Percentiles rank a stretch among this genome's conserved stretches.
Evolutionary conservation across 2,329 filamentous ascomycete species (phyloP).

Genomic region (Penicillium sclerotigenum): DNA sequence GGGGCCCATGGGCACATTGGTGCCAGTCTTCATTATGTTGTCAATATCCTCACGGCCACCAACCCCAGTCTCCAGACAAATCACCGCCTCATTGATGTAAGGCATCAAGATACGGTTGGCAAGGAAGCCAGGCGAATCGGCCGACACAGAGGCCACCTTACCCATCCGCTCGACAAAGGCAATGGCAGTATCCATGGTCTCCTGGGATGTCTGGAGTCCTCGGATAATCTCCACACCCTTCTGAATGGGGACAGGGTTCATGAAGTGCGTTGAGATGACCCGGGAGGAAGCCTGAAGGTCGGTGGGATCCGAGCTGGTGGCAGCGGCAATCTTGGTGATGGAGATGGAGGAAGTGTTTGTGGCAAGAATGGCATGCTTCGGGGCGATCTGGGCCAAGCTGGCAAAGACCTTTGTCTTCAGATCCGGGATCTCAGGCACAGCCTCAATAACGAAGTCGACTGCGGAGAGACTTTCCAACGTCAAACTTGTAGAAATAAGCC

Average conservation of each 20-base stretch:
- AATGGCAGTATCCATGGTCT: slow-evolving; percentile 77
- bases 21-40: slow-evolving; percentile 98
- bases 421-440: slow-evolving; percentile 84
- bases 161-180: slow-evolving; percentile 89
- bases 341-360: slow-evolving; percentile 99
- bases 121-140: slow-evolving; percentile 88
- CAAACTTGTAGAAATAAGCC: slow-evolving; percentile 66
- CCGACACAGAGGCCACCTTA: slow-evolving; percentile 82
- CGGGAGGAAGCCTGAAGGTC: slow-evolving; percentile 79
- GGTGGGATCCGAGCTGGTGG: slow-evolving; percentile 72
- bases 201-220: slow-evolving; percentile 81
- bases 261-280: slow-evolving; percentile 95
- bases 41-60: slow-evolving; percentile 90
- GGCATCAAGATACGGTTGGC: slow-evolving; percentile 98
- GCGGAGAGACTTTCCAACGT: slow-evolving; percentile 71
- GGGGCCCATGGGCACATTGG: slow-evolving; percentile 97
- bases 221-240: slow-evolving; percentile 98
- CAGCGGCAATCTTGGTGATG: slow-evolving; percentile 91
- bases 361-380: slow-evolving; percentile 81
- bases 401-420: slow-evolving; percentile 88
- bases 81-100: slow-evolving; percentile 97
- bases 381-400: slow-evolving; percentile 75
- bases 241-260: slow-evolving; percentile 97
- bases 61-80: slow-evolving; percentile 90
- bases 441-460: slow-evolving; percentile 97